phyloP scores from a whole-genome alignment of 495 filamentous ascomycete genomes.

The Hypoxylon trugodes region DNA sequence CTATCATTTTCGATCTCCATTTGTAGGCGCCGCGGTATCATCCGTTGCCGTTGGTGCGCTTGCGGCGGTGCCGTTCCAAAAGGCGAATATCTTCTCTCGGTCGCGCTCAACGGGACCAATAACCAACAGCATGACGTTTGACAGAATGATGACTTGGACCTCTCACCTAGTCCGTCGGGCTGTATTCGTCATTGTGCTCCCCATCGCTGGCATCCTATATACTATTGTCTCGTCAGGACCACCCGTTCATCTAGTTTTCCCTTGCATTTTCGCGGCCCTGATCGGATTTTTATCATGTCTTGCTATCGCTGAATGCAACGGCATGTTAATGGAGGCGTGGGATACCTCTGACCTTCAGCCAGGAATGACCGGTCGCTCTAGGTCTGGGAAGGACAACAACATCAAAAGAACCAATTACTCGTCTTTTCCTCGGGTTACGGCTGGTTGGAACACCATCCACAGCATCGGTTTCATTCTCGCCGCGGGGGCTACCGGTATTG shows the following conservation, averaged over 20 bases:
- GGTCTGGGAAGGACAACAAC: conserved; percentile 51
- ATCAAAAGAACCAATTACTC: conserved; percentile 68
- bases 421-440: conserved; percentile 71
- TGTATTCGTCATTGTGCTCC: conserved; percentile 71
- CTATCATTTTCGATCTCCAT: conserved; percentile 67
- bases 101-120: conserved; percentile 61
- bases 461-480: conserved; percentile 70
- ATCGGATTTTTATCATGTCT: conserved; percentile 75
- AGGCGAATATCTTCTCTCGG: conserved; percentile 71
- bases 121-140: conserved; percentile 67
- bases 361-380: conserved; percentile 66
- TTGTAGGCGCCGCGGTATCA: conserved; percentile 69
- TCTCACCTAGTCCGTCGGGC: conserved; percentile 72
- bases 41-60: conserved; percentile 72
- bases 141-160: conserved; percentile 67
- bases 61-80: conserved; percentile 73
- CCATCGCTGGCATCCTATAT: conserved; percentile 70
- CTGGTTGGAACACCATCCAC: conserved; percentile 76
- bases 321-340: conserved; percentile 81
- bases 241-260: conserved; percentile 64
- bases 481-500: conserved; percentile 68
- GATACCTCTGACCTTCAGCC: conserved; percentile 75
- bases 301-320: conserved; percentile 77
- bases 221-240: conserved; percentile 68
- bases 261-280: conserved; percentile 70